phyloP scores from a whole-genome alignment of 495 filamentous ascomycete species.

The Aspergillus asperescens region DNA sequence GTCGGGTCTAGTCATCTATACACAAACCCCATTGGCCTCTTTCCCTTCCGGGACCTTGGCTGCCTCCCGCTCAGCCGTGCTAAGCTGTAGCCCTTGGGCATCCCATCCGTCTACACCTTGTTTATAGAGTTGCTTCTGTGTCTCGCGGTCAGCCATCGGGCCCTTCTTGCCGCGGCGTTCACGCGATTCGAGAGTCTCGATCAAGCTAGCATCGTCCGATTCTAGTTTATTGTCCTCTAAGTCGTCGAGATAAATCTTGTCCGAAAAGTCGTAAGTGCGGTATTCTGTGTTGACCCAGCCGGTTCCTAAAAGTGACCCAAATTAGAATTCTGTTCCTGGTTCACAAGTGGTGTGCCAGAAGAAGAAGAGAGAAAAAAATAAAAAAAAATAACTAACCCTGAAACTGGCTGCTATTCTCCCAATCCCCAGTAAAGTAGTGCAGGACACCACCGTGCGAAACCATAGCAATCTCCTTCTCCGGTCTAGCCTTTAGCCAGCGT shows the following conservation, averaged over 20 bases:
- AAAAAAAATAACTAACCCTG: slow-evolving; percentile 42
- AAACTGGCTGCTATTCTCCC: slow-evolving; percentile 55
- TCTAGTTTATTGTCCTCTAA: slow-evolving; percentile 37
- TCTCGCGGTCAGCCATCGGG: slow-evolving; percentile 30
- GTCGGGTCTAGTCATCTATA: slow-evolving; percentile 17
- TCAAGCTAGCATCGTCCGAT: slow-evolving; percentile 53
- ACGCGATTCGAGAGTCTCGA: slow-evolving; percentile 59
- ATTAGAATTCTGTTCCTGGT: not conserved
- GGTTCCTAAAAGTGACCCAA: slow-evolving; percentile 46
- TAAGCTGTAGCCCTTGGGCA: slow-evolving; percentile 41
- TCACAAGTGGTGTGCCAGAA: not conserved
- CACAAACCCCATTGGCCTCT: slow-evolving; percentile 32
- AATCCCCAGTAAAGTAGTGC: slow-evolving; percentile 81
- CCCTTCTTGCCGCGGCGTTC: slow-evolving; percentile 49
- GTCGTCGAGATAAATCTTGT: slow-evolving; percentile 35
- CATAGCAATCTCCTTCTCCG: slow-evolving; percentile 59
- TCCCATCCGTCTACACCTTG: slow-evolving; percentile 41
- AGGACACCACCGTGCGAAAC: slow-evolving; percentile 69
- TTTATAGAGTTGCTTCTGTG: slow-evolving; percentile 38
- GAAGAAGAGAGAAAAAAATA: too few species aligned
- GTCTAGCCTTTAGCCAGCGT: slow-evolving; percentile 55
- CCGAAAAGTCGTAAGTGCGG: slow-evolving; percentile 65
- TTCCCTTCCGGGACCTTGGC: slow-evolving; percentile 34
- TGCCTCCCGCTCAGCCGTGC: slow-evolving; percentile 35
- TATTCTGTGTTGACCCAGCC: slow-evolving; percentile 84